Conservation (phyloP, 305 asterid genomes). For the Fraxinus platypoda region DNA sequence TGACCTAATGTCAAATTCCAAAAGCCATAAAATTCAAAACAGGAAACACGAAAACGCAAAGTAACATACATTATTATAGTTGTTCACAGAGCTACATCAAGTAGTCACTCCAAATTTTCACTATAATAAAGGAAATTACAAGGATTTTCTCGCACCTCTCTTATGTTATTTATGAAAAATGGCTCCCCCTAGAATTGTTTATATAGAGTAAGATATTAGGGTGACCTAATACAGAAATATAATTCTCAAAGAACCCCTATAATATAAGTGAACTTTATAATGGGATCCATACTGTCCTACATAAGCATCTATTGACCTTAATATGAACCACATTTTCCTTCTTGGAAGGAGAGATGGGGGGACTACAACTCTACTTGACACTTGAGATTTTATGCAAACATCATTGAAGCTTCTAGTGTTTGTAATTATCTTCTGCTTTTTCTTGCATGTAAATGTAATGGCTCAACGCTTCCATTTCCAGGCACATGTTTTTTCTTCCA, state of each 20-base stretch:
- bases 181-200: not conserved
- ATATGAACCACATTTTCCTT: not conserved
- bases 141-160: not conserved
- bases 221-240: not conserved
- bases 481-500: conserved; percentile 67
- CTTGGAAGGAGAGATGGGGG: not conserved
- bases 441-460: not conserved
- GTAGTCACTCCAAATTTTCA: not conserved
- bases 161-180: not conserved
- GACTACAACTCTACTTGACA: not conserved
- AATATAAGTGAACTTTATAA: not conserved
- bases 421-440: not conserved
- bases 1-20: not conserved
- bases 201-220: not conserved
- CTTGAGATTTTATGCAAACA: not conserved
- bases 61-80: not conserved
- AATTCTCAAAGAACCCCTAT: not conserved
- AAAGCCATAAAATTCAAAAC: not conserved
- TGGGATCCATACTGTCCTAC: not conserved
- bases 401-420: not conserved
- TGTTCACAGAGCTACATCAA: not conserved
- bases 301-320: not conserved
- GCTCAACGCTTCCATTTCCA: conserved; percentile 28
- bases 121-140: not conserved
- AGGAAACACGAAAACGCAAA: not conserved